phyloP scores from a whole-genome alignment of 768 basidiomycete genomes.

The Lactifluus subvellereus region DNA sequence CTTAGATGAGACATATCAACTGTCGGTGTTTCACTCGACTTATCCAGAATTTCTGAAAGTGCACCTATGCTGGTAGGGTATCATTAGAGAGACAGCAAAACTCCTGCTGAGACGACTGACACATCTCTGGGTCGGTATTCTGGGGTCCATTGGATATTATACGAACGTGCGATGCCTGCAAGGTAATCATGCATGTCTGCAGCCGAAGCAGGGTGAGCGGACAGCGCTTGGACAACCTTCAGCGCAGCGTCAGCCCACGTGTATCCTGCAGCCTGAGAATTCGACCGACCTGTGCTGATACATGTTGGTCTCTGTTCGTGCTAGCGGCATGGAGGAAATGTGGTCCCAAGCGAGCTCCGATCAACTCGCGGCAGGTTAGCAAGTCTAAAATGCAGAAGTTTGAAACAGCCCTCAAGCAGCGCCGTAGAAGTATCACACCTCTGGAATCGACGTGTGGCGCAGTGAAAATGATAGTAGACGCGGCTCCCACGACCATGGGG shows the following conservation, averaged over 20 bases:
- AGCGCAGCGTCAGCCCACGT: constrained; percentile 1
- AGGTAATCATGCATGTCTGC: constrained; percentile 52
- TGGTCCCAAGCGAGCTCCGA: constrained; percentile 51
- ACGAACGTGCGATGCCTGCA: constrained; percentile 44
- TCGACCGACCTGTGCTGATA: constrained; percentile 43
- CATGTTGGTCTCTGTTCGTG: constrained; percentile 46
- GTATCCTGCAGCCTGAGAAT: background rate
- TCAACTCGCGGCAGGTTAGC: constrained; percentile 44
- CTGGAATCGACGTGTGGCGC: constrained; percentile 50
- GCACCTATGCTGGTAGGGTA: constrained; percentile 39
- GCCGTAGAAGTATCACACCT: constrained; percentile 37
- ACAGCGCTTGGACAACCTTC: constrained; percentile 48
- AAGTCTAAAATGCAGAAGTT: constrained; percentile 43
- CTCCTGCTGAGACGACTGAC: constrained; percentile 34
- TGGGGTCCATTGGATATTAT: constrained; percentile 56
- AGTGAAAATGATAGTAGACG: constrained; percentile 60
- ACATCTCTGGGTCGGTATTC: constrained; percentile 56
- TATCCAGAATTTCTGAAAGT: constrained; percentile 57
- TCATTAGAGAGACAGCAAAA: constrained; percentile 13
- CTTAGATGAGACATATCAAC: constrained; percentile 56
- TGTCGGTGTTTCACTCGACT: constrained; percentile 38
- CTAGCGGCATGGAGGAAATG: constrained; percentile 52
- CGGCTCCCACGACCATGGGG: constrained; percentile 56
- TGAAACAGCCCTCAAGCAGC: background rate
- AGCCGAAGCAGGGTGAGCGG: constrained; percentile 50